Evolutionary conservation across 148 eudicot species (phyloP).

Genomic region (Dysphania ambrosioides): DNA sequence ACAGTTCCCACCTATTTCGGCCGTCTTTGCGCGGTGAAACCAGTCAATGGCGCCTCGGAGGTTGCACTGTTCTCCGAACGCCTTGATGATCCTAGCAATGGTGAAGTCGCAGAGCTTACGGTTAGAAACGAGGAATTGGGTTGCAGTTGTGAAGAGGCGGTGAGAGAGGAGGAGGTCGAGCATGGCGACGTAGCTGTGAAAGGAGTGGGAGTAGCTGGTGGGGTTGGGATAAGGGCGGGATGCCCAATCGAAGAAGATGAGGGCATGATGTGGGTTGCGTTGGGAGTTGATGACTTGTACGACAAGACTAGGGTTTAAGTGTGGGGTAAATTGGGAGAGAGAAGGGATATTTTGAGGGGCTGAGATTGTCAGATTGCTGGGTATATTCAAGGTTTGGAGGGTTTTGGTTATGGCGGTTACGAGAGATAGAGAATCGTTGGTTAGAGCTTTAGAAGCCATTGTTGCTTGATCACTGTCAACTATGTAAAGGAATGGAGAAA

Average conservation of each 20-base stretch:
- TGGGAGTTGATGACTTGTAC: slow-evolving; percentile 15
- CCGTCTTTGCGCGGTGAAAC: slow-evolving; percentile 30
- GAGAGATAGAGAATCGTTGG: slow-evolving; percentile 11
- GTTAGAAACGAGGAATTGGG: slow-evolving; percentile 13
- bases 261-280: slow-evolving; percentile 22
- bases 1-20: not conserved
- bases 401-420: slow-evolving; percentile 20
- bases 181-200: slow-evolving; percentile 15
- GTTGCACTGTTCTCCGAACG: slow-evolving; percentile 30
- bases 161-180: slow-evolving; percentile 15
- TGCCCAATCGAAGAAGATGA: slow-evolving; percentile 26
- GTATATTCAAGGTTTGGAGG: slow-evolving; percentile 6
- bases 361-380: not conserved
- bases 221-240: slow-evolving; percentile 15
- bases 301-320: slow-evolving; percentile 24
- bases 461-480: no score
- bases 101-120: slow-evolving; percentile 32
- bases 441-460: slow-evolving; percentile 17
- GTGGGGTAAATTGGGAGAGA: slow-evolving; percentile 22
- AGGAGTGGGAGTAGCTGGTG: slow-evolving; percentile 8
- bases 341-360: not conserved
- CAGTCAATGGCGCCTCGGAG: slow-evolving; percentile 31
- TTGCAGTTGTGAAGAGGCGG: not conserved
- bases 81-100: slow-evolving; percentile 40
- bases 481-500: no score